Base-by-base conservation (phyloP, 2,329 filamentous ascomycete genomes). In the Aureobasidium zeae region DNA sequence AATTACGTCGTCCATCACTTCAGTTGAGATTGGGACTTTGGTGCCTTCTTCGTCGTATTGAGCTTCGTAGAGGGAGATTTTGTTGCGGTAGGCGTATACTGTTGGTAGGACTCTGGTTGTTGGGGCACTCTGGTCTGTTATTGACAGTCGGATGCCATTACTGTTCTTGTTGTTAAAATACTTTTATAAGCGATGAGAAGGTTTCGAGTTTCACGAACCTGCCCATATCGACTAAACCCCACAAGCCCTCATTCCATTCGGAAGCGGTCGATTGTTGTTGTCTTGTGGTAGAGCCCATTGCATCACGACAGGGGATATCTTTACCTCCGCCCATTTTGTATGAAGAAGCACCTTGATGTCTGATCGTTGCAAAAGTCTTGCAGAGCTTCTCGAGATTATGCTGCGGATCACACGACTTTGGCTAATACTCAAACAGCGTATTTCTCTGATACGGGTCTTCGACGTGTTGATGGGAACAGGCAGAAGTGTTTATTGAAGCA, bases 61-160 rank as follows among this genome's bases (percentile, higher is more conserved):
- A 1, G 83, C 84, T 56, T 91, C 85, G 62, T 88, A 89, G 12
- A 93, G 72, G 2, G 86, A 93, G 48, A 93, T 87, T 30, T 72
- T 73, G n/a, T 78, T 80, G 9, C 86, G 78, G 54, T 85, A 77
- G 53, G 81, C 75, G 61, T 83, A 89, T 47, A 91, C 54, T 22
- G 81, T 86, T n/a, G 72, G 76, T 17, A 93, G 70, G 13, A 85
- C 74, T 17, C 86, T 79, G 13, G 81, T 71, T 26, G 68, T 73
- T 6, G 76, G 73, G 15, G 81, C 77, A 3, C 77, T 73, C 15
- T 89, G 70, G 52, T 87, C 79, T 9, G 85, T 83, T 55, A 93
- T 84, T 34, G 85, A 87, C 68, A 91, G 91, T 36, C 86, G 83
- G 55, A 93, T 86, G 53, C 86, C 86, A 68, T 93, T 93, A 68